Percentiles rank a stretch among this genome's conserved stretches.
Evolutionary conservation across 2,329 filamentous ascomycete genomes (phyloP).

Genomic region (Sclerotinia sclerotiorum): DNA sequence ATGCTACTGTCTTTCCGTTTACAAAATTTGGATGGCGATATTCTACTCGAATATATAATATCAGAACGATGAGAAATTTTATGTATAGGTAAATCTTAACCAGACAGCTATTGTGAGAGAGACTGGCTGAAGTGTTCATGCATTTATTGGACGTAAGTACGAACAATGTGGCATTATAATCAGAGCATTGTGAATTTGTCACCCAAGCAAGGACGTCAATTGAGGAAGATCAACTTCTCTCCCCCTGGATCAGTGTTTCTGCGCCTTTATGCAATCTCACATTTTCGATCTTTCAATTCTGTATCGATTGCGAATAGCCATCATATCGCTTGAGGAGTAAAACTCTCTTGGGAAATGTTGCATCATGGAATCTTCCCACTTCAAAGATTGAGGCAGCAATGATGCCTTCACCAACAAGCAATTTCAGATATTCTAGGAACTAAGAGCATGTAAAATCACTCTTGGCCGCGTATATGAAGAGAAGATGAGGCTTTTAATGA

Average conservation of each 20-base stretch:
- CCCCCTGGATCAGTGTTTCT: neutral
- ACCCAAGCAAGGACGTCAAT: neutral
- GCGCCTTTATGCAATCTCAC: neutral
- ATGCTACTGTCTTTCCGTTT: conserved; percentile 18
- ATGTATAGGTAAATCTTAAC: neutral
- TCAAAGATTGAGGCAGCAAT: neutral
- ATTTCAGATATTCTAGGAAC: too few species aligned
- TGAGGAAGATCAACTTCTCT: neutral
- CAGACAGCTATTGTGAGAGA: conserved; percentile 20
- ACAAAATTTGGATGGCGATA: conserved; percentile 22
- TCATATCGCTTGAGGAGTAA: neutral
- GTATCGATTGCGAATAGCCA: too few species aligned
- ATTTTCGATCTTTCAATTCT: neutral
- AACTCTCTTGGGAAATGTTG: neutral
- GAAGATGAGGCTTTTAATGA: neutral
- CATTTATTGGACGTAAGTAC: neutral
- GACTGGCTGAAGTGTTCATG: conserved; percentile 27
- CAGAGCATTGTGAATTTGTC: neutral
- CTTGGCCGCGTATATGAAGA: neutral
- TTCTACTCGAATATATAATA: conserved; percentile 6
- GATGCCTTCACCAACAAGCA: too few species aligned
- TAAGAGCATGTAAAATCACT: neutral
- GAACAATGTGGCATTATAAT: neutral
- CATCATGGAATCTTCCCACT: neutral
- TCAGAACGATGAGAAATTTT: neutral